A percentile compares a stretch with the other conserved stretches of the same genome.
phyloP scores from a whole-genome alignment of 2,329 filamentous ascomycete species.

The Xylaria multiplex region DNA sequence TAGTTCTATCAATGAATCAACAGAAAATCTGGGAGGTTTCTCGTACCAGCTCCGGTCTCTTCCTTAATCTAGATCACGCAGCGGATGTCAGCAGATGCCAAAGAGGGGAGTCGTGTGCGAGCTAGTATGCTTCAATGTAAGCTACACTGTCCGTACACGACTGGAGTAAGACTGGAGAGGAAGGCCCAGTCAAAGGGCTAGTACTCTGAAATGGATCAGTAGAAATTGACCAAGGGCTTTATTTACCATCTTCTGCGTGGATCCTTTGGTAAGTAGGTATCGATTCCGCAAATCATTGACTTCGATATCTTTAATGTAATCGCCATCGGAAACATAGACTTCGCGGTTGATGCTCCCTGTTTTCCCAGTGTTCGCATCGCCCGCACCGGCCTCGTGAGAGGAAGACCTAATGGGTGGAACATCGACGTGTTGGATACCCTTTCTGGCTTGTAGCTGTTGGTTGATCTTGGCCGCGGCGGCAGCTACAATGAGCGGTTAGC shows the following conservation, averaged over 20 bases:
- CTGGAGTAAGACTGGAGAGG: conserved; percentile 50
- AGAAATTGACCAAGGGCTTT: conserved; percentile 71
- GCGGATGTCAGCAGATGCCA: conserved; percentile 93
- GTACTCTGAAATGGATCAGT: conserved; percentile 69
- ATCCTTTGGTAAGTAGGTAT: conserved; percentile 95
- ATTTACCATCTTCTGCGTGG: conserved; percentile 99
- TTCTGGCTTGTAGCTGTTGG: conserved; percentile 83
- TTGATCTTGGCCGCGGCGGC: conserved; percentile 91
- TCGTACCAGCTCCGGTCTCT: conserved; percentile 99
- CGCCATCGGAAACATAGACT: conserved; percentile 94
- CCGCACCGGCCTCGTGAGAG: conserved; percentile 56
- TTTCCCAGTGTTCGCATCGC: conserved; percentile 48
- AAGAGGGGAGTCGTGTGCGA: conserved; percentile 70
- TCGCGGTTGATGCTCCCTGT: conserved; percentile 77
- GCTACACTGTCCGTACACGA: conserved; percentile 72
- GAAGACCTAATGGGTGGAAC: conserved; percentile 80
- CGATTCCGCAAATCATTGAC: conserved; percentile 97
- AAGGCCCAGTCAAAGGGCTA: conserved; percentile 50
- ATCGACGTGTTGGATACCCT: conserved; percentile 89
- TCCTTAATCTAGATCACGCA: conserved; percentile 99
- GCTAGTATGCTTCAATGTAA: conserved; percentile 76
- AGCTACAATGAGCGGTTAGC: conserved; percentile 60
- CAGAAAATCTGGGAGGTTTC: conserved; percentile 62
- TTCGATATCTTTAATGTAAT: conserved; percentile 99
- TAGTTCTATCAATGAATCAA: conserved; percentile 59